A percentile compares a stretch with the other conserved stretches of the same genome.
Conservation (phyloP, 1,284 basidiomycete species). For the Grifola frondosa region DNA sequence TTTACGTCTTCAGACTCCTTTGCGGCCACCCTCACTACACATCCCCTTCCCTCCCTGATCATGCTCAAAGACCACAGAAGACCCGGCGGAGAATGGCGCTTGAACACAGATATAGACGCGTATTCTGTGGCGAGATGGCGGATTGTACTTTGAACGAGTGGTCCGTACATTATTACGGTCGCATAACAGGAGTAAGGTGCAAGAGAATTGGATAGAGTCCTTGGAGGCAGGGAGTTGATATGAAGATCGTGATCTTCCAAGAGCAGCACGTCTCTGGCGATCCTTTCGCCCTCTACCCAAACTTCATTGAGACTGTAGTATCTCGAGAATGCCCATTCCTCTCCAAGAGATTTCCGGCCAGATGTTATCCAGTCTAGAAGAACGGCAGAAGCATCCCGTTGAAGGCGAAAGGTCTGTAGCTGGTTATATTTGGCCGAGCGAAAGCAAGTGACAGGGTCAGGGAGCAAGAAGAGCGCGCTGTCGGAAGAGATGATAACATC, state of each 20-base stretch:
- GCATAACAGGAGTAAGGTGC: slow-evolving; percentile 85
- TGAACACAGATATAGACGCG: slow-evolving; percentile 60
- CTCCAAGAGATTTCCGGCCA: slow-evolving; percentile 75
- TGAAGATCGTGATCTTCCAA: slow-evolving; percentile 51
- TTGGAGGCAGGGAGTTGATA: slow-evolving; percentile 31
- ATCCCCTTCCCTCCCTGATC: slow-evolving; percentile 43
- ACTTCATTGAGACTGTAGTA: slow-evolving; percentile 90
- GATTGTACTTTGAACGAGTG: slow-evolving; percentile 48
- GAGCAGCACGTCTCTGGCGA: slow-evolving; percentile 77
- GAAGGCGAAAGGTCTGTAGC: slow-evolving; percentile 70
- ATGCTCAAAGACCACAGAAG: slow-evolving; percentile 80
- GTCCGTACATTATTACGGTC: slow-evolving; percentile 74
- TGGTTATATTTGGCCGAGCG: slow-evolving; percentile 81
- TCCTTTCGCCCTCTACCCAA: slow-evolving; percentile 56
- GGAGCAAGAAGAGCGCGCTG: slow-evolving; percentile 76
- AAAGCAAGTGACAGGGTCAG: slow-evolving; percentile 92
- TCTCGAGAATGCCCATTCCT: slow-evolving; percentile 86
- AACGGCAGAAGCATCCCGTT: slow-evolving; percentile 58
- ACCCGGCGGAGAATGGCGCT: slow-evolving; percentile 47
- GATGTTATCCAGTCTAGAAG: slow-evolving; percentile 92
- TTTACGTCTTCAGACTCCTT: slow-evolving; percentile 71
- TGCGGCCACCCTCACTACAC: slow-evolving; percentile 73
- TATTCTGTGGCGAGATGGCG: slow-evolving; percentile 50
- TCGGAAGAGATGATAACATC: slow-evolving; percentile 51
- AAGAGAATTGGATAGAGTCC: slow-evolving; percentile 61